phyloP scores from a whole-genome alignment of 345 rosid genomes.

The Sisymbrium irio region DNA sequence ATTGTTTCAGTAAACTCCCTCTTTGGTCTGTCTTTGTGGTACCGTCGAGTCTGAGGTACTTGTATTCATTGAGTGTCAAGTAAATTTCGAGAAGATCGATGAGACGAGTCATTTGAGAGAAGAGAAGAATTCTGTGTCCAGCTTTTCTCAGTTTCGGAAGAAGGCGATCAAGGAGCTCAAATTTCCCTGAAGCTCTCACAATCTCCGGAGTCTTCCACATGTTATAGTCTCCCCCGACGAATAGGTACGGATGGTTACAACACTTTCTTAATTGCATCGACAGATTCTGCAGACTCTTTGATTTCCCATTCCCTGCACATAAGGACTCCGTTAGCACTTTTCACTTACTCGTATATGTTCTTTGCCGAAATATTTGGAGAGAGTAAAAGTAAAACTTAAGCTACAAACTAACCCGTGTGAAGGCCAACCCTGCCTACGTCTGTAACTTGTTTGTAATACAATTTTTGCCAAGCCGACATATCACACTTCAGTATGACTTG shows the following conservation, averaged over 20 bases:
- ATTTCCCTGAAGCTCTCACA: constrained; percentile 93
- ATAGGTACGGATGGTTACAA: constrained; percentile 98
- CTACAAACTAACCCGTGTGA: constrained; percentile 58
- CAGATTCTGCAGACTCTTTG: constrained; percentile 87
- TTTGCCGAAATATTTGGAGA: neutral
- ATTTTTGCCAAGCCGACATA: constrained; percentile 97
- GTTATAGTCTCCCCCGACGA: constrained; percentile 67
- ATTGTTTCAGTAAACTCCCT: constrained; percentile 75
- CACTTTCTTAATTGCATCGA: constrained; percentile 99
- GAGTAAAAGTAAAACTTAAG: constrained; percentile 9
- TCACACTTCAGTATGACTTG: constrained; percentile 97
- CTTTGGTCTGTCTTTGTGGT: constrained; percentile 96
- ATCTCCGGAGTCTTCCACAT: constrained; percentile 88
- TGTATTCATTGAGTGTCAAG: constrained; percentile 67
- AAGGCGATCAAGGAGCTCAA: constrained; percentile 93
- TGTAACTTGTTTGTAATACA: constrained; percentile 89
- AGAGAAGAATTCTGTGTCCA: constrained; percentile 87
- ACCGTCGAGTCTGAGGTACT: constrained; percentile 95
- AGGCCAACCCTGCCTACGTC: constrained; percentile 90
- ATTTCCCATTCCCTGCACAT: constrained; percentile 77
- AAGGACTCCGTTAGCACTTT: constrained; percentile 12
- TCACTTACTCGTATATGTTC: neutral
- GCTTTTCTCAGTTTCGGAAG: constrained; percentile 87
- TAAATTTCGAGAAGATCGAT: constrained; percentile 91
- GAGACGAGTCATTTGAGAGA: constrained; percentile 98